phyloP scores from a whole-genome alignment of 805 yeast species.

The Schizosaccharomyces lindneri region DNA sequence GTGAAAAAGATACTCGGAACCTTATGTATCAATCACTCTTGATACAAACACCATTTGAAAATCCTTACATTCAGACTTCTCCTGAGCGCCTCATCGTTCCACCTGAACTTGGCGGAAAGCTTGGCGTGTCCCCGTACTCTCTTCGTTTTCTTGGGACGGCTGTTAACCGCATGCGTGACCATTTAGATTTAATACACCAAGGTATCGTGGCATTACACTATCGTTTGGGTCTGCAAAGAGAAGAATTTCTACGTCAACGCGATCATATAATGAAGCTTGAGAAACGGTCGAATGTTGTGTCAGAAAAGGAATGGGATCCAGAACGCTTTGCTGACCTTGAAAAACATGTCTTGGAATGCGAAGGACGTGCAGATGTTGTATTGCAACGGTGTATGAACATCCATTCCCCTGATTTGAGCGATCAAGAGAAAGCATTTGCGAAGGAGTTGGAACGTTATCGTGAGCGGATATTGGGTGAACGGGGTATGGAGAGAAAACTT shows the following conservation, averaged over 20 bases:
- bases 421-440: neutral
- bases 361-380: neutral
- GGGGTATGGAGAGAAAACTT: neutral
- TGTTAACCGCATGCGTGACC: neutral
- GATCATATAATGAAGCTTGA: neutral
- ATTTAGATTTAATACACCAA: neutral
- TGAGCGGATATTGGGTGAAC: neutral
- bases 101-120: neutral
- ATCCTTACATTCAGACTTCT: no score
- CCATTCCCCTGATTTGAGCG: neutral
- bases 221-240: neutral
- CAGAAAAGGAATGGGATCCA: neutral
- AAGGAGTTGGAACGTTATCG: neutral
- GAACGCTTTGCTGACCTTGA: neutral
- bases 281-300: neutral
- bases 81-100: neutral
- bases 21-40: neutral
- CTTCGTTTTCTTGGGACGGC: neutral
- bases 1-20: no score
- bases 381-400: neutral
- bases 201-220: neutral
- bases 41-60: neutral
- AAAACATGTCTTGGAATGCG: neutral
- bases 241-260: neutral
- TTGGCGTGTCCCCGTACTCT: neutral